Percentiles rank a stretch among this genome's conserved stretches.
Conservation (phyloP, 139 green algal genomes). For the Tetradesmus obliquus region DNA sequence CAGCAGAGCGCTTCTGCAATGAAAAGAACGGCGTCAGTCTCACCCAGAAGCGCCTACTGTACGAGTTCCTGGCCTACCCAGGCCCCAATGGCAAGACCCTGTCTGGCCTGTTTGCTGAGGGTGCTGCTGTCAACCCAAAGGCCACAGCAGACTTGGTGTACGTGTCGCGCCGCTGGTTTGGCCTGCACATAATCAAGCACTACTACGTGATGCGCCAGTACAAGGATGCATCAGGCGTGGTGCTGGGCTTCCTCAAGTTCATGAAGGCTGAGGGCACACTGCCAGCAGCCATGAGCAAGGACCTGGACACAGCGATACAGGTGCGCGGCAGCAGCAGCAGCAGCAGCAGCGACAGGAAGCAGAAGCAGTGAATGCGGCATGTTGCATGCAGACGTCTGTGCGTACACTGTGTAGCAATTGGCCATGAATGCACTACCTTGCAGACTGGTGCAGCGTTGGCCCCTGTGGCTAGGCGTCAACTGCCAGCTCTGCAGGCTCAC, state of each 20-base stretch:
- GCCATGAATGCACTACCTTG: no score
- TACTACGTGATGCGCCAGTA: constrained; percentile 42
- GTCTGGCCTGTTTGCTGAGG: constrained; percentile 28
- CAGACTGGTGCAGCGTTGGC: no score
- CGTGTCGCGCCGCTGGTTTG: constrained; percentile 7
- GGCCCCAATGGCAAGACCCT: constrained; percentile 31
- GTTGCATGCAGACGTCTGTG: neutral
- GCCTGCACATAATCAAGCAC: constrained; percentile 35
- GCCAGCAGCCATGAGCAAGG: neutral
- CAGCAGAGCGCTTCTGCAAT: constrained; percentile 20
- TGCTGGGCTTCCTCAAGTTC: constrained; percentile 27
- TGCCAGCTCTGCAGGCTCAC: no score
- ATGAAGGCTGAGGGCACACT: constrained; percentile 3
- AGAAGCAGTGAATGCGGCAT: neutral
- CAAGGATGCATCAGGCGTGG: neutral
- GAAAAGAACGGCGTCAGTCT: neutral
- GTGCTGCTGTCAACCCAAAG: neutral
- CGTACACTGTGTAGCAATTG: neutral
- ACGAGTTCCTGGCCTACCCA: constrained; percentile 21
- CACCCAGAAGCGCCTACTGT: constrained; percentile 20
- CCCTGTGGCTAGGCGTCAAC: no score
- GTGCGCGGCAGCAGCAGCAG: neutral
- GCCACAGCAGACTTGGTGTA: constrained; percentile 28
- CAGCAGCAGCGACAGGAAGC: neutral
- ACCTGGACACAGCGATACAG: constrained; percentile 31